These are phyloP conservation scores for Puccinellia tenuiflora DNA, from an alignment of 176 grass and related monocot species.

Conservation along the genomic window DNA sequence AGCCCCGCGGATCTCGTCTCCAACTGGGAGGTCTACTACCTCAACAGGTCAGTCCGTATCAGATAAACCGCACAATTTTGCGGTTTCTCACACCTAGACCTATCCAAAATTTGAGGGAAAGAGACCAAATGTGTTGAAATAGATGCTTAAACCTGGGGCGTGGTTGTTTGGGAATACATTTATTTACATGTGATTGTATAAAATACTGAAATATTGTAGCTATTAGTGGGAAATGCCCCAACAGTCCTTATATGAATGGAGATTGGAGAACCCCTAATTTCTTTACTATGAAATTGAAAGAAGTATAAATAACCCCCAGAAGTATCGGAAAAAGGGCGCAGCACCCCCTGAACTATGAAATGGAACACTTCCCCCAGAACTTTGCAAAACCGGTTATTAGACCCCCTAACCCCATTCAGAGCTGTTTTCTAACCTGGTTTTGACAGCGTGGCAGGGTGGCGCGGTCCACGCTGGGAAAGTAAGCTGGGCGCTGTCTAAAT, in stretches of 20 bases:
- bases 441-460: too few species aligned
- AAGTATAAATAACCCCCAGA: too few species aligned
- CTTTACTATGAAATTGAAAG: background rate
- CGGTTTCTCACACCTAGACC: background rate
- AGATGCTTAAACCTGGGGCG: background rate
- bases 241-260: background rate
- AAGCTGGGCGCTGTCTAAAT: too few species aligned
- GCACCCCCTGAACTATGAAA: too few species aligned
- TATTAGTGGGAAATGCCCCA: background rate
- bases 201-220: background rate
- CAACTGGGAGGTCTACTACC: conserved; percentile 90
- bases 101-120: background rate
- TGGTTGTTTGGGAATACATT: background rate
- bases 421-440: too few species aligned
- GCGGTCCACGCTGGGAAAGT: too few species aligned
- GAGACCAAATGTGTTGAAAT: background rate
- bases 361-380: too few species aligned
- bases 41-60: conserved; percentile 56
- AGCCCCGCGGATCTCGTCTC: conserved; percentile 69
- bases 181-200: background rate
- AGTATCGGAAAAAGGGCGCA: too few species aligned
- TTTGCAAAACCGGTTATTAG: too few species aligned
- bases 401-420: too few species aligned
- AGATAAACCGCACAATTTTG: background rate
- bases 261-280: background rate